Conservation (phyloP, 1,284 basidiomycete genomes). For the Cystobasidiaceae sp. region DNA sequence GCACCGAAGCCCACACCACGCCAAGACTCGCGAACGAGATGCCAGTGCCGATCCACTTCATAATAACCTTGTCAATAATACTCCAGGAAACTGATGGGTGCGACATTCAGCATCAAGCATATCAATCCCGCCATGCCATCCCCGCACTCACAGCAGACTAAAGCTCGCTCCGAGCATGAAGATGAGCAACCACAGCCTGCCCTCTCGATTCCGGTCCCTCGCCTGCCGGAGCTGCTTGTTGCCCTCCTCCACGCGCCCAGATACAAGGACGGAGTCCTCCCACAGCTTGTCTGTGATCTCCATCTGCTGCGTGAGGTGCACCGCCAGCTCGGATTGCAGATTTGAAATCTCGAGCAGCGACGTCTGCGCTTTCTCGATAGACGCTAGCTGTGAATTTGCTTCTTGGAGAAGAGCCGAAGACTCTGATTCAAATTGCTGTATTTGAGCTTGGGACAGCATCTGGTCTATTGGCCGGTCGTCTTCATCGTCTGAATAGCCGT, state of each 20-base stretch:
- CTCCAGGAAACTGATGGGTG: constrained; percentile 15
- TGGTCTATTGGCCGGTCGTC: constrained; percentile 53
- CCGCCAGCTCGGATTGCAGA: constrained; percentile 78
- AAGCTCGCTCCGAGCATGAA: constrained; percentile 82
- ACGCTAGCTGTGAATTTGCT: constrained; percentile 74
- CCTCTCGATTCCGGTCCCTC: constrained; percentile 69
- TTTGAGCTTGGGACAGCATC: constrained; percentile 72
- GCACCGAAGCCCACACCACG: no score
- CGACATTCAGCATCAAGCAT: background rate
- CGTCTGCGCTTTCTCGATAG: constrained; percentile 81
- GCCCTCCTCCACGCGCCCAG: constrained; percentile 74
- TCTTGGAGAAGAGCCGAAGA: constrained; percentile 75
- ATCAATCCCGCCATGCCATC: background rate
- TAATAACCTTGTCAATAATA: constrained; percentile 11
- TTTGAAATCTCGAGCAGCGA: constrained; percentile 82
- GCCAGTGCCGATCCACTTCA: background rate
- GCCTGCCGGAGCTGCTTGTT: constrained; percentile 80
- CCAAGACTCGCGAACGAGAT: background rate
- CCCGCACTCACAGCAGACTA: constrained; percentile 59
- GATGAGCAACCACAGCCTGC: constrained; percentile 72
- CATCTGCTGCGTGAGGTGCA: constrained; percentile 78
- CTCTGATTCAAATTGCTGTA: constrained; percentile 83
- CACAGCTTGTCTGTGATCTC: constrained; percentile 81
- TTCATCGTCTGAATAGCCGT: constrained; percentile 52
- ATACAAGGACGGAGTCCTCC: constrained; percentile 79